Conservation (phyloP, 805 yeast genomes). For the Priceomyces melissophilus region DNA sequence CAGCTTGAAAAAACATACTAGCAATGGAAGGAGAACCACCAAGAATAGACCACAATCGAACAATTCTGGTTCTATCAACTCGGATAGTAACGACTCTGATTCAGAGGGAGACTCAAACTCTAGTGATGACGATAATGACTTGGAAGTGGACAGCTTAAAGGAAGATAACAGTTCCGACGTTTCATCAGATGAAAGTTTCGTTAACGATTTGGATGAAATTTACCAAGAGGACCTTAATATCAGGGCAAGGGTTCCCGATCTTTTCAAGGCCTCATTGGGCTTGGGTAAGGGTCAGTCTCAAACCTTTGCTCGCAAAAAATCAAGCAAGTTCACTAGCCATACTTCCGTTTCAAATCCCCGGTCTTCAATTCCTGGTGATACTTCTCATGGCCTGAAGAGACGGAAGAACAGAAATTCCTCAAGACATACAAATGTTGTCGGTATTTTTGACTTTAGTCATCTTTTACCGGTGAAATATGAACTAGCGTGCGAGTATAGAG, state of each 20-base stretch:
- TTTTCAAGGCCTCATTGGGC: conserved; percentile 40
- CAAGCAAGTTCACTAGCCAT: conserved; percentile 36
- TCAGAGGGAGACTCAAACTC: conserved; percentile 16
- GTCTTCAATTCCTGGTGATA: conserved; percentile 36
- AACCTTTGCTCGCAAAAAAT: conserved; percentile 23
- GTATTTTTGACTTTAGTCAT: conserved; percentile 60
- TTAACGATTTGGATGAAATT: conserved; percentile 68
- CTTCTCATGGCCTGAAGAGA: conserved; percentile 10
- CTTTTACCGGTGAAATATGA: conserved; percentile 74
- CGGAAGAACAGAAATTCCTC: conserved; percentile 16
- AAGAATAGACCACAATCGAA: conserved; percentile 5
- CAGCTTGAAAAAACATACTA: conserved; percentile 22
- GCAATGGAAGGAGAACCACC: conserved; percentile 10
- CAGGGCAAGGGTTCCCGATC: conserved; percentile 52
- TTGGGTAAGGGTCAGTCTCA: conserved; percentile 30
- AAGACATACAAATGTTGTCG: conserved; percentile 51
- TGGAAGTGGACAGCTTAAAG: conserved; percentile 7
- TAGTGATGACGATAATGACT: neutral
- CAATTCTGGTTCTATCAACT: conserved; percentile 4
- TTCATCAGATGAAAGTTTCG: conserved; percentile 55
- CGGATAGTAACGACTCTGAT: conserved; percentile 15
- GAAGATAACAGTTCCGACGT: conserved; percentile 11
- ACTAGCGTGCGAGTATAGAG: conserved; percentile 62
- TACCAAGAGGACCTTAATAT: conserved; percentile 53
- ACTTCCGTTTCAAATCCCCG: conserved; percentile 34